A percentile compares a stretch with the other conserved stretches of the same genome.
Evolutionary conservation across 768 basidiomycete species (phyloP).

Genomic region (Lepiota brunneoincarnata): DNA sequence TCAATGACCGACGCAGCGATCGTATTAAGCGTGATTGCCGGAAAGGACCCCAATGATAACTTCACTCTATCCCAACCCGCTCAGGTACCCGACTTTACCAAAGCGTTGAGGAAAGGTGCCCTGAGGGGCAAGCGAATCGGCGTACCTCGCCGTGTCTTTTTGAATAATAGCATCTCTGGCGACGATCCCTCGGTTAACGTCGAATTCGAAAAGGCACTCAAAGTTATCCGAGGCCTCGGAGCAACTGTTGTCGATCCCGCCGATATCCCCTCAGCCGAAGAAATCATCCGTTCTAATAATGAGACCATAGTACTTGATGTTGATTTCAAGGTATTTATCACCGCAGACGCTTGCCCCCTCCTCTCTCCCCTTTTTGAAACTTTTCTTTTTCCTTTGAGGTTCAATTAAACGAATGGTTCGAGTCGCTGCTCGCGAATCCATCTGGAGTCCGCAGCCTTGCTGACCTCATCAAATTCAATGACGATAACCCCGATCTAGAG

Average conservation of each 20-base stretch:
- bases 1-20: slow-evolving; percentile 53
- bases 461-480: slow-evolving; percentile 57
- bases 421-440: slow-evolving; percentile 47
- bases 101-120: slow-evolving; percentile 46
- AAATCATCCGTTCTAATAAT: slow-evolving; percentile 45
- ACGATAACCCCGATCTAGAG: slow-evolving; percentile 49
- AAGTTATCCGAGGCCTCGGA: slow-evolving; percentile 36
- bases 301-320: slow-evolving; percentile 52
- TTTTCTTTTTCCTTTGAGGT: slow-evolving; percentile 31
- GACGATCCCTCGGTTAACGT: slow-evolving; percentile 32
- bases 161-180: slow-evolving; percentile 29
- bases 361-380: background rate
- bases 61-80: slow-evolving; percentile 52
- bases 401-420: slow-evolving; percentile 49
- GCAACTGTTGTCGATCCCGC: slow-evolving; percentile 61
- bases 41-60: slow-evolving; percentile 52
- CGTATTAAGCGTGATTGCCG: slow-evolving; percentile 55
- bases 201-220: slow-evolving; percentile 38
- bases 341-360: background rate
- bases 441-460: slow-evolving; percentile 53
- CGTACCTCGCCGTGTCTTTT: slow-evolving; percentile 43
- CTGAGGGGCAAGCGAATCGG: slow-evolving; percentile 52
- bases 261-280: slow-evolving; percentile 54
- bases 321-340: slow-evolving; percentile 57
- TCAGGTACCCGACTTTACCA: slow-evolving; percentile 51